Evolutionary conservation across 164 flowering plant species (phyloP).

Genomic region (Aristolochia fimbriata): DNA sequence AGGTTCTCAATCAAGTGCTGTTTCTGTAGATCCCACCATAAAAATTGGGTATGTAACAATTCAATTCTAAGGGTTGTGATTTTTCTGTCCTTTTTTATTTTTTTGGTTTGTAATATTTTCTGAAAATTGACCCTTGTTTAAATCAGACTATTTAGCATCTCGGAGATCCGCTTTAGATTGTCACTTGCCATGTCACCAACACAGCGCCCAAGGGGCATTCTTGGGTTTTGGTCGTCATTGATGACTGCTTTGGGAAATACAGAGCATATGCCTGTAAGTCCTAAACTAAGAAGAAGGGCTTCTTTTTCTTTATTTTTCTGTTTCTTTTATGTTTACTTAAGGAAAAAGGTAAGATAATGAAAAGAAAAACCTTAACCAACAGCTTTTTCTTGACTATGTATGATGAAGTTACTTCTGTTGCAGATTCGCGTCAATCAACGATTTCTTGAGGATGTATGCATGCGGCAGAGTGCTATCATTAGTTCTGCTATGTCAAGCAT

Average conservation of each 20-base stretch:
- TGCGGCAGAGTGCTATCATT: conserved; percentile 80
- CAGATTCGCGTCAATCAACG: conserved; percentile 83
- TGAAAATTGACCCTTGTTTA: conserved; percentile 7
- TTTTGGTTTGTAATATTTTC: conserved; percentile 2
- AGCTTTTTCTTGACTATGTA: not conserved
- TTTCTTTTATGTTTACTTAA: not conserved
- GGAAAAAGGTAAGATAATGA: too few species aligned
- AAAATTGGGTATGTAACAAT: conserved; percentile 65
- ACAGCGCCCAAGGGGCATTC: conserved; percentile 96
- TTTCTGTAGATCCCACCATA: conserved; percentile 86
- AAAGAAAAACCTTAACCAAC: not conserved
- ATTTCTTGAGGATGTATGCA: conserved; percentile 64
- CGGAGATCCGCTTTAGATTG: conserved; percentile 82
- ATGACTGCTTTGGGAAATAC: conserved; percentile 99
- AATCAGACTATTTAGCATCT: conserved; percentile 73
- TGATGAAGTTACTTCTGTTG: conserved; percentile 6
- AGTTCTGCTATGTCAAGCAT: conserved; percentile 63
- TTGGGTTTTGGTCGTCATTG: conserved; percentile 97
- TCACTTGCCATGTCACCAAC: conserved; percentile 98
- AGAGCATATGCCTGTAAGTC: conserved; percentile 90
- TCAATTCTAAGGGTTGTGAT: not conserved
- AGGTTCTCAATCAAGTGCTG: conserved; percentile 56
- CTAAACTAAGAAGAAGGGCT: not conserved
- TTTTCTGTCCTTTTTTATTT: too few species aligned
- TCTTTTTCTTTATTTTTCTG: not conserved